phyloP scores from a whole-genome alignment of 352 stramenopile species.

The Thalassiosira livingstoniorum region DNA sequence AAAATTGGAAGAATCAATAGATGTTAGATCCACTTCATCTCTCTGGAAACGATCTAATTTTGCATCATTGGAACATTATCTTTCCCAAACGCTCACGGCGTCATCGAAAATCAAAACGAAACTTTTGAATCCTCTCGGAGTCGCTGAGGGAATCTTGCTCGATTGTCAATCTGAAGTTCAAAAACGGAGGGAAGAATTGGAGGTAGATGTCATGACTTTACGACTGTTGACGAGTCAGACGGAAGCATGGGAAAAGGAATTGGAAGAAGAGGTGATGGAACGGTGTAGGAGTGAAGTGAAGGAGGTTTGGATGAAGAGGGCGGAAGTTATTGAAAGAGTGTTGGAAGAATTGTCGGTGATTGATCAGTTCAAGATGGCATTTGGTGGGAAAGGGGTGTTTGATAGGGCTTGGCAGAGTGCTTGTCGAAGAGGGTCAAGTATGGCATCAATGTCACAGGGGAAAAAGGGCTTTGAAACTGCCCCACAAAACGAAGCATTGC shows the following conservation, averaged over 20 bases:
- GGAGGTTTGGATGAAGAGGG: constrained; percentile 18
- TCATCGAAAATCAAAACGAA: constrained; percentile 82
- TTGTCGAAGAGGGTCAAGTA: constrained; percentile 1
- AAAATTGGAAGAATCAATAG: neutral
- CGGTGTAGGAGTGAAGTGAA: constrained; percentile 33
- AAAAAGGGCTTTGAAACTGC: neutral
- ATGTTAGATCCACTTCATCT: constrained; percentile 13
- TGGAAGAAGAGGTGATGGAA: constrained; percentile 63
- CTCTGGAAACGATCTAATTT: constrained; percentile 79
- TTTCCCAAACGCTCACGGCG: constrained; percentile 67
- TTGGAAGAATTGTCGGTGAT: constrained; percentile 46
- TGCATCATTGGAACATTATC: constrained; percentile 63
- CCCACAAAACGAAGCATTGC: too few relatives aligned
- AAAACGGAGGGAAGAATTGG: constrained; percentile 60
- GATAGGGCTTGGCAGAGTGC: constrained; percentile 45
- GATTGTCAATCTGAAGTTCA: constrained; percentile 67
- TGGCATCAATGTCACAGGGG: neutral
- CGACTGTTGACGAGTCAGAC: constrained; percentile 72
- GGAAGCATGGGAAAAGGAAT: constrained; percentile 74
- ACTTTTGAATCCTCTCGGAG: constrained; percentile 79
- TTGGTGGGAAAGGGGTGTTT: constrained; percentile 41
- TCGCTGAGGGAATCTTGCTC: constrained; percentile 76
- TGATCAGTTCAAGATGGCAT: constrained; percentile 52
- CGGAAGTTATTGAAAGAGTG: constrained; percentile 34
- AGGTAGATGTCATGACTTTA: constrained; percentile 77